phyloP scores from a whole-genome alignment of 345 rosid genomes.

The Eucalyptus globulus region DNA sequence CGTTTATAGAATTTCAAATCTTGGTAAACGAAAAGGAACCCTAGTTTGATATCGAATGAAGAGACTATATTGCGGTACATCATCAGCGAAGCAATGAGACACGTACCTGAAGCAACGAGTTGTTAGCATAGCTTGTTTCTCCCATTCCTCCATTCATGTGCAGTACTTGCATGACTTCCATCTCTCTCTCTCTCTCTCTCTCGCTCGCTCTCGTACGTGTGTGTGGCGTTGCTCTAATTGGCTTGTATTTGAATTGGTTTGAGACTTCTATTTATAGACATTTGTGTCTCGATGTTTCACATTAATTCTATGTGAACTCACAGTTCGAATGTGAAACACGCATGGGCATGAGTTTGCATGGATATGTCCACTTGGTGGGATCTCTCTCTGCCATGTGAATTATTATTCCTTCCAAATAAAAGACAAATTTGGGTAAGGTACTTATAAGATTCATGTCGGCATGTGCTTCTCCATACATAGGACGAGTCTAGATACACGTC shows the following conservation, averaged over 20 bases:
- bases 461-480: not conserved
- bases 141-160: constrained; percentile 14
- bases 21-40: not conserved
- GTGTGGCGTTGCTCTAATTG: not conserved
- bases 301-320: not conserved
- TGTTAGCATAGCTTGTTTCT: constrained; percentile 25
- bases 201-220: not conserved
- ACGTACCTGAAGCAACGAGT: not conserved
- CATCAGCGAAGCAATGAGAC: not conserved
- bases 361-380: not conserved
- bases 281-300: not conserved
- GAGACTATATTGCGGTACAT: not conserved
- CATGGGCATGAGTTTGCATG: not conserved
- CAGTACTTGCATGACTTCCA: not conserved
- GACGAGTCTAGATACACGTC: not conserved
- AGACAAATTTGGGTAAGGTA: not conserved
- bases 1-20: not conserved
- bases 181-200: not conserved
- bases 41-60: not conserved
- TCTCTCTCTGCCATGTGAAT: not conserved
- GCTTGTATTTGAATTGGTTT: not conserved
- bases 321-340: not conserved
- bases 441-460: not conserved
- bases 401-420: not conserved
- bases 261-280: not conserved